Conservation (phyloP, 1,284 basidiomycete species). For the Malassezia sp. region DNA sequence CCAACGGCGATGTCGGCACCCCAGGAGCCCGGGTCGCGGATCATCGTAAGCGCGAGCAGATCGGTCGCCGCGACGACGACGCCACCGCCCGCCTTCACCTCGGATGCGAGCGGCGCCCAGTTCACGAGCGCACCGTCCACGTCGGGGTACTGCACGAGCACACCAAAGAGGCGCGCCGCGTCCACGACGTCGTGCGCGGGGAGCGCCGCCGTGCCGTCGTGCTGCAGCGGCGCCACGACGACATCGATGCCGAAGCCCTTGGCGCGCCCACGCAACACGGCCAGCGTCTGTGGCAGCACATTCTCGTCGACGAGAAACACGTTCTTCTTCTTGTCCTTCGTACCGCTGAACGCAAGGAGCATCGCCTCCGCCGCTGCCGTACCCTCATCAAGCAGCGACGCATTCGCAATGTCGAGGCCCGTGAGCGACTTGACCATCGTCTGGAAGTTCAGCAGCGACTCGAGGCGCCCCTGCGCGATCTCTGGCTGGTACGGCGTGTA, state of each 20-base stretch:
- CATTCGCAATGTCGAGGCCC: constrained; percentile 64
- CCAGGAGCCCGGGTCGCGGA: constrained; percentile 96
- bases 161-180: constrained; percentile 68
- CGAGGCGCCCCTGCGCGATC: constrained; percentile 80
- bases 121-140: constrained; percentile 74
- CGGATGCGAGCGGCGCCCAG: constrained; percentile 59
- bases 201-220: constrained; percentile 29
- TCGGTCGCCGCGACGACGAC: constrained; percentile 81
- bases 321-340: constrained; percentile 34
- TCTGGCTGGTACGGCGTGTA: constrained; percentile 87
- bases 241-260: constrained; percentile 44
- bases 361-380: constrained; percentile 46
- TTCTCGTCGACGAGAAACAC: constrained; percentile 40
- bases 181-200: constrained; percentile 26
- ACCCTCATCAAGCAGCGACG: constrained; percentile 42
- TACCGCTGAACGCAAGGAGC: constrained; percentile 35
- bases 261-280: constrained; percentile 40
- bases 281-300: constrained; percentile 42
- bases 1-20: constrained; percentile 92
- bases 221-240: constrained; percentile 26
- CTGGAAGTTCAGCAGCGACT: constrained; percentile 93
- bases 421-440: constrained; percentile 92
- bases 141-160: constrained; percentile 67
- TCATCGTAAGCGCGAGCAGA: constrained; percentile 77
- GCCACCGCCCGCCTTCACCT: constrained; percentile 64